These are phyloP conservation scores for Phoma sp. DNA, from an alignment of 2,329 filamentous ascomycete genomes.

Conservation along the genomic window DNA sequence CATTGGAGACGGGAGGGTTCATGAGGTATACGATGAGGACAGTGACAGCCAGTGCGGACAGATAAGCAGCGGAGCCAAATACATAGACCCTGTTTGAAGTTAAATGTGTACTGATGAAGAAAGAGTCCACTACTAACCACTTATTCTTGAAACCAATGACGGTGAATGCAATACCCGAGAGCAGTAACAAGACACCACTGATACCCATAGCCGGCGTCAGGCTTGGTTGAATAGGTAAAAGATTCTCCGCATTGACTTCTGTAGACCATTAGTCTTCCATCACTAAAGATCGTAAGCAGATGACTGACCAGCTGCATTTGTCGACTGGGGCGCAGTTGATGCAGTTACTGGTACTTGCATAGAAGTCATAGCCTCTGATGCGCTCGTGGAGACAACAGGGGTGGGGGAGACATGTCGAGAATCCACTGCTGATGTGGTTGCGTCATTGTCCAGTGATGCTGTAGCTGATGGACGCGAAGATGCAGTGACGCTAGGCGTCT, in stretches of 20 bases:
- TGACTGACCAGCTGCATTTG: slow-evolving; percentile 29
- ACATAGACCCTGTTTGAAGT: slow-evolving; percentile 44
- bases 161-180: slow-evolving; percentile 72
- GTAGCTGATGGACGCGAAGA: slow-evolving; percentile 28
- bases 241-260: slow-evolving; percentile 22
- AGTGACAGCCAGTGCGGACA: slow-evolving; percentile 74
- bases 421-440: slow-evolving; percentile 19
- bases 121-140: slow-evolving; percentile 51
- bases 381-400: slow-evolving; percentile 15
- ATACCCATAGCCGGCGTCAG: slow-evolving; percentile 84
- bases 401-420: slow-evolving; percentile 23
- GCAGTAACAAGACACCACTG: slow-evolving; percentile 75
- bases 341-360: slow-evolving; percentile 27
- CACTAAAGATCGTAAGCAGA: not conserved
- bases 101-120: slow-evolving; percentile 10
- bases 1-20: slow-evolving; percentile 74
- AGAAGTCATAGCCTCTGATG: slow-evolving; percentile 16
- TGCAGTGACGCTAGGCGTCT: slow-evolving; percentile 19
- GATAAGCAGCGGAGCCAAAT: slow-evolving; percentile 78
- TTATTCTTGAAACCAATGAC: slow-evolving; percentile 83
- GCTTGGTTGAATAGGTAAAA: slow-evolving; percentile 72
- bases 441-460: slow-evolving; percentile 9
- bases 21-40: slow-evolving; percentile 90
- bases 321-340: slow-evolving; percentile 23
- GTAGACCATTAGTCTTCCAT: not conserved